These are phyloP conservation scores for Rhynchosporium secalis DNA, from an alignment of 2,329 filamentous ascomycete genomes.

Conservation along the genomic window DNA sequence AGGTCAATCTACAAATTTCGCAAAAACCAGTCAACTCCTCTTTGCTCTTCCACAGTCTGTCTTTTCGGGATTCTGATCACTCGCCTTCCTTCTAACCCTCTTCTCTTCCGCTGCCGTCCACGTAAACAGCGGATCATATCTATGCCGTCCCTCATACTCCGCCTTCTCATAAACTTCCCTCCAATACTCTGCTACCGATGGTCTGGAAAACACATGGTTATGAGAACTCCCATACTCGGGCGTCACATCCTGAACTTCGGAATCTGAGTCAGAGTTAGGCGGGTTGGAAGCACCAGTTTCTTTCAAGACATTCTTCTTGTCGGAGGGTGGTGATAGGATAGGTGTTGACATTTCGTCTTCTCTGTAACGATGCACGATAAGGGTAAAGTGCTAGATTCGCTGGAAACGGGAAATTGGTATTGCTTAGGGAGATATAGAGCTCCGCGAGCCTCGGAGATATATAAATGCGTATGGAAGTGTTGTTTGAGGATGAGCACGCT, in stretches of 20 bases:
- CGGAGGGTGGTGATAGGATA: neutral
- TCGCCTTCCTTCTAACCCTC: slow-evolving; percentile 17
- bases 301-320: slow-evolving; percentile 8
- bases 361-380: neutral
- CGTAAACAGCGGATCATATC: slow-evolving; percentile 23
- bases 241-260: slow-evolving; percentile 2
- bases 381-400: neutral
- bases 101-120: slow-evolving; percentile 28
- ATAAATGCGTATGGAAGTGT: neutral
- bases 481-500: neutral
- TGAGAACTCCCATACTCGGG: slow-evolving; percentile 15
- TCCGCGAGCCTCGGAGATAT: neutral
- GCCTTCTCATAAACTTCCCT: slow-evolving; percentile 22
- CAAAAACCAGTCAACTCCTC: neutral
- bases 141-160: slow-evolving; percentile 26
- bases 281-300: neutral
- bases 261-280: slow-evolving; percentile 6
- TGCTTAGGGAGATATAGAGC: too few relatives aligned
- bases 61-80: neutral
- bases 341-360: neutral
- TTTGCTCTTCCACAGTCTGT: neutral
- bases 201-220: slow-evolving; percentile 15
- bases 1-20: slow-evolving; percentile 9
- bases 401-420: neutral
- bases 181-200: slow-evolving; percentile 20